Percentiles rank a stretch among this genome's conserved stretches.
phyloP scores from a whole-genome alignment of 768 basidiomycete genomes.

The Heimioporus sp. region DNA sequence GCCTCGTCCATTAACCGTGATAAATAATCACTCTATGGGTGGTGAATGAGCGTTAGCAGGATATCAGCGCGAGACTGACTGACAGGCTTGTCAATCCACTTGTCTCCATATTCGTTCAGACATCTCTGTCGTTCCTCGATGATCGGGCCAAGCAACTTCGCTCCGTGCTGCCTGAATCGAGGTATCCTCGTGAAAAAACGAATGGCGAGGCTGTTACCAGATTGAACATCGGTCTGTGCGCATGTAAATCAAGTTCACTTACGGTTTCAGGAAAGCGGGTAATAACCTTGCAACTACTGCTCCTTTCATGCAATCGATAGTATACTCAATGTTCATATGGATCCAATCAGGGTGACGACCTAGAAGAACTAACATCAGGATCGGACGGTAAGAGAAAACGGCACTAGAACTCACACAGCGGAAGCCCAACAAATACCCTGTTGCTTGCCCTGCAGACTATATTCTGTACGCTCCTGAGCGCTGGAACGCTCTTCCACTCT shows the following conservation, averaged over 20 bases:
- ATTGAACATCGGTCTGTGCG: not conserved
- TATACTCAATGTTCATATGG: slow-evolving; percentile 27
- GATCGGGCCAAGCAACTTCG: slow-evolving; percentile 23
- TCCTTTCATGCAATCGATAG: slow-evolving; percentile 26
- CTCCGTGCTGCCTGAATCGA: slow-evolving; percentile 2
- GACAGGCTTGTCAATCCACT: slow-evolving; percentile 32
- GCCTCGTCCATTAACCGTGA: slow-evolving; percentile 31
- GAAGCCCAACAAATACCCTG: slow-evolving; percentile 47
- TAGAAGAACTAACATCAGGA: slow-evolving; percentile 8
- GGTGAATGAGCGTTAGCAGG: not conserved
- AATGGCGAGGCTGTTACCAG: slow-evolving; percentile 14
- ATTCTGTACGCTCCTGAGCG: slow-evolving; percentile 25
- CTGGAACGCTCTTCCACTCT: slow-evolving; percentile 40
- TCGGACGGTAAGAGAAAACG: not conserved
- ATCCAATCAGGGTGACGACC: slow-evolving; percentile 39
- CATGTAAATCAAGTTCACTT: not conserved
- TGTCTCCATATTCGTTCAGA: slow-evolving; percentile 20
- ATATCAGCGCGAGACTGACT: not conserved
- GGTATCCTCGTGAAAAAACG: slow-evolving; percentile 10
- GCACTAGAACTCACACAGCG: slow-evolving; percentile 34
- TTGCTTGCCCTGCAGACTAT: slow-evolving; percentile 44
- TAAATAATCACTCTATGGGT: slow-evolving; percentile 30
- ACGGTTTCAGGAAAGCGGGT: slow-evolving; percentile 36
- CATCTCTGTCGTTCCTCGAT: slow-evolving; percentile 26
- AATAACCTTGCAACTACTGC: slow-evolving; percentile 24